Percentiles rank a stretch among this genome's conserved stretches.
These are phyloP conservation scores for Cordyceps pruinosa DNA, from an alignment of 2,329 filamentous ascomycete species.

Conservation along the genomic window DNA sequence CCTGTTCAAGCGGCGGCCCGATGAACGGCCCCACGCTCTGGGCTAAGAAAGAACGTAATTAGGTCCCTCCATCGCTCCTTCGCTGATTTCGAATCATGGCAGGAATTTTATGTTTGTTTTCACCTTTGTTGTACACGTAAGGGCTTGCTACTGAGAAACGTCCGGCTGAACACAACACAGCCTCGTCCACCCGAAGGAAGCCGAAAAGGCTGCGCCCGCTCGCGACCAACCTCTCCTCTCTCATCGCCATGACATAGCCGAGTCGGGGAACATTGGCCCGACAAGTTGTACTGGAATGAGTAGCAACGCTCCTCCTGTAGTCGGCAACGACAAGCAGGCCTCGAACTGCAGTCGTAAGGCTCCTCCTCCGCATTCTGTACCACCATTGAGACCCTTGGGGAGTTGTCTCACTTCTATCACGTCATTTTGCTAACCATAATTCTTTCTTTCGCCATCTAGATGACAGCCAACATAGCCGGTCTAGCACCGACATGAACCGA, in stretches of 20 bases:
- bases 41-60: not conserved
- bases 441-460: not conserved
- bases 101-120: not conserved
- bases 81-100: not conserved
- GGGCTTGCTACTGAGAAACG: not conserved
- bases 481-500: not conserved
- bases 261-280: not conserved
- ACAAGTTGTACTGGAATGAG: not conserved
- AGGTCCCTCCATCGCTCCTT: not conserved
- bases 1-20: not conserved
- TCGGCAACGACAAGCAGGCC: not conserved
- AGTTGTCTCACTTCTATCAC: not conserved
- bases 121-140: not conserved
- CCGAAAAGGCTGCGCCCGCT: not conserved
- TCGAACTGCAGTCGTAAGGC: not conserved
- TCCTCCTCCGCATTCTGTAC: too few species aligned
- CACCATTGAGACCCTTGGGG: not conserved
- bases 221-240: not conserved
- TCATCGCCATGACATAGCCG: not conserved
- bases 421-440: not conserved
- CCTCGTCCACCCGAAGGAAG: not conserved
- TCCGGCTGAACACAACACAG: not conserved
- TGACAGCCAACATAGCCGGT: not conserved
- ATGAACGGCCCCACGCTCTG: conserved; percentile 1
- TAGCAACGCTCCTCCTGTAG: not conserved